Base-by-base conservation (phyloP, 2,329 filamentous ascomycete genomes). In the Penicillium vulpinum region DNA sequence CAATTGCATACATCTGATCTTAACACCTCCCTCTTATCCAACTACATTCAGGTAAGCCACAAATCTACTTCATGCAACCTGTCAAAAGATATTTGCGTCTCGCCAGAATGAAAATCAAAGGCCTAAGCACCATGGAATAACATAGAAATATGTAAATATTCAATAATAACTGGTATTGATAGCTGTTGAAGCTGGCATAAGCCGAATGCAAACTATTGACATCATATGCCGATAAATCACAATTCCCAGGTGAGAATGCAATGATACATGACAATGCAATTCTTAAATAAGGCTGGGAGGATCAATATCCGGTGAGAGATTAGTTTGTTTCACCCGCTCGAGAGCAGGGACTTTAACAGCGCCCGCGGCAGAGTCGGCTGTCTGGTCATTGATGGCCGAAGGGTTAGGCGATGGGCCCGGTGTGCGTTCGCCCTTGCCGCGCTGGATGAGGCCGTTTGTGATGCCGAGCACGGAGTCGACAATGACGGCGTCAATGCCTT, bases 401-500 rank as follows among this genome's bases (percentile, higher is more conserved):
- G 58, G 63, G 53, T 56, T 65, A 15, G 50, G 66, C 46, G 56
- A 71, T 33, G 41, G 69, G 57, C 40, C 67, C 31, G 57, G 70
- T 45, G 56, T 68, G 55, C 44, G 68, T 13, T 67, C 64, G 13
- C 60, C 44, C 52, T 62, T 67, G 51, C 56, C 65, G 38, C 67
- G 63, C 54, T 77, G 77, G 2, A 90, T 94, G 59, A 99, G 82
- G 0, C 91, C 93, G 75, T 96, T 92, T 45, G 93, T 87, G 65
- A 99, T 97, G 39, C 91, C 91, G 29, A 97, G 83, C 3, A 99
- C 93, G 60, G 86, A 94, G 72, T 99, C 94, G 15, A 97, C 94
- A 70, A 99, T 99, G 52, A 99, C 93, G 1, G 94, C 94, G 71
- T 99, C 94, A 60, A 99, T 97, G 46, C 94, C 93, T 75, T 97